Percentiles rank a stretch among this genome's conserved stretches.
Evolutionary conservation across 345 rosid genomes (phyloP).

Genomic region (Chamaenerion angustifolium): DNA sequence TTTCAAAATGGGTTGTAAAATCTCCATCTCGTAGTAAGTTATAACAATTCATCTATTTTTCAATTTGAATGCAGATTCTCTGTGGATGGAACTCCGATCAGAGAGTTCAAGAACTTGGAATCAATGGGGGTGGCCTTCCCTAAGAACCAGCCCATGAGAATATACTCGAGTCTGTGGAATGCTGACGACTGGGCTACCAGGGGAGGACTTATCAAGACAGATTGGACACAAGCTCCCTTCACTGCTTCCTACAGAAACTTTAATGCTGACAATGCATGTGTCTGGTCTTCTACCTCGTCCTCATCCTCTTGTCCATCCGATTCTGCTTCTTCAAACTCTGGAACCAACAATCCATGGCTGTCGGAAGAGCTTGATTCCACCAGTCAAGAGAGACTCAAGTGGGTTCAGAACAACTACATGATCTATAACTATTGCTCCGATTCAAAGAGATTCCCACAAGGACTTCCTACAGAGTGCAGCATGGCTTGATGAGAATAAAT

Average conservation of each 20-base stretch:
- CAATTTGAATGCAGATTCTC: conserved; percentile 3
- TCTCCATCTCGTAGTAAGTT: too few relatives aligned
- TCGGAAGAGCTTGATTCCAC: conserved; percentile 21
- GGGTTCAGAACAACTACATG: conserved; percentile 43
- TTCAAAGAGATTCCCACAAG: conserved; percentile 35
- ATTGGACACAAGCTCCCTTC: conserved; percentile 15
- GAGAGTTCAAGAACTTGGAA: conserved; percentile 45
- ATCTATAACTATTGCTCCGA: conserved; percentile 44
- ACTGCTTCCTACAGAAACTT: conserved; percentile 17
- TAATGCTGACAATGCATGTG: conserved; percentile 4
- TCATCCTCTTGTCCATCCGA: conserved; percentile 1
- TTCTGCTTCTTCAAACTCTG: not conserved
- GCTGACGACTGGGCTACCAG: conserved; percentile 41
- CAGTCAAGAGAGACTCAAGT: conserved; percentile 18
- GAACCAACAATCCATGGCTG: conserved; percentile 23
- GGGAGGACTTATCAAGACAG: conserved; percentile 28
- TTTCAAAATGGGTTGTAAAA: too few relatives aligned
- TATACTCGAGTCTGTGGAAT: conserved; percentile 40
- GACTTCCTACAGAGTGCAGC: conserved; percentile 40
- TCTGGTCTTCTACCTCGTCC: conserved; percentile 1
- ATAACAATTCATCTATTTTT: too few relatives aligned
- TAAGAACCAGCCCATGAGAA: conserved; percentile 31
- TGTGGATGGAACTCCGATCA: conserved; percentile 23
- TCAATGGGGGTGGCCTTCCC: conserved; percentile 28
- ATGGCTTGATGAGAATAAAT: conserved; percentile 4